A percentile compares a stretch with the other conserved stretches of the same genome.
Evolutionary conservation across 208 protist genomes (phyloP).

Genomic region (Blastocrithidia nonstop): DNA sequence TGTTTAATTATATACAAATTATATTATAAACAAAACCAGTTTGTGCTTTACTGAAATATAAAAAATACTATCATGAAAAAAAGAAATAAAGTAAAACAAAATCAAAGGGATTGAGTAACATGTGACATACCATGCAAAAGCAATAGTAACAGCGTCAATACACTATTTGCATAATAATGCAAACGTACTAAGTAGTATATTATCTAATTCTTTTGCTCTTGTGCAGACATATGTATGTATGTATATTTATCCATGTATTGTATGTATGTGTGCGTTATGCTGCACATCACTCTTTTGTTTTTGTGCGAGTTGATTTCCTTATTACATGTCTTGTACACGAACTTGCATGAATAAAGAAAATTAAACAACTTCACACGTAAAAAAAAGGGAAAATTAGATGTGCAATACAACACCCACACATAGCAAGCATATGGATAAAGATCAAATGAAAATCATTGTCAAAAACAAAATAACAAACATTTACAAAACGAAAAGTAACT

Average conservation of each 20-base stretch:
- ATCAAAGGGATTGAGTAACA: too few species aligned
- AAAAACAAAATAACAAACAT: neutral
- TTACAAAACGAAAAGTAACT: neutral
- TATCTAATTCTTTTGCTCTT: too few species aligned
- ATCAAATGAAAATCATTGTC: neutral
- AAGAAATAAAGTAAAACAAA: too few species aligned
- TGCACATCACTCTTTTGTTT: neutral
- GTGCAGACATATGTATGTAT: constrained; percentile 1
- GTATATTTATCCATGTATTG: constrained; percentile 2
- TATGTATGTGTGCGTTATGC: neutral
- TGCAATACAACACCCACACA: neutral
- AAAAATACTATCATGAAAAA: too few species aligned
- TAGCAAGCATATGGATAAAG: neutral
- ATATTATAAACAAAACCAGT: too few species aligned
- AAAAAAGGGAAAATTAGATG: neutral
- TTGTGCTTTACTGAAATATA: too few species aligned
- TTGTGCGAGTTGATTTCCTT: neutral
- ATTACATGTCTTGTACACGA: neutral
- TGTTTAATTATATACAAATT: too few species aligned
- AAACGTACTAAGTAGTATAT: too few species aligned
- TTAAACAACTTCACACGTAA: constrained; percentile 3
- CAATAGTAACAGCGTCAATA: too few species aligned
- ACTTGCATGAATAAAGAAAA: constrained; percentile 5
- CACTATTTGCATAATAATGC: too few species aligned
- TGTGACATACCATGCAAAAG: too few species aligned